Conservation (phyloP, 495 filamentous ascomycete species). For the Parathielavia hyrcaniae region DNA sequence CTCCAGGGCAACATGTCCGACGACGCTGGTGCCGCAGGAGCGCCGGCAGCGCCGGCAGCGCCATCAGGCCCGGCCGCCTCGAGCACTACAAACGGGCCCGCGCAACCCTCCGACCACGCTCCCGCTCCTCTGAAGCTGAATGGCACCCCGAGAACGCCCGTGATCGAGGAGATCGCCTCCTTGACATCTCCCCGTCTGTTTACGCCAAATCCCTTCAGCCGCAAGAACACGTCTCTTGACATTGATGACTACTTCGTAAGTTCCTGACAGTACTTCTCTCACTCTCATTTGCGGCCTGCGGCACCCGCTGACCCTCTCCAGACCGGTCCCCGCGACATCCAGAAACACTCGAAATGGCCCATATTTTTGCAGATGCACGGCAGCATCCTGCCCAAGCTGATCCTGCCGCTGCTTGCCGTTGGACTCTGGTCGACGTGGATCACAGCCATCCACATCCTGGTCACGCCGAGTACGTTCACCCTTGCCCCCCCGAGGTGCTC, state of each 20-base stretch:
- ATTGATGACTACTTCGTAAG: conserved; percentile 53
- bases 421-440: conserved; percentile 64
- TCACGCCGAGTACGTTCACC: conserved; percentile 40
- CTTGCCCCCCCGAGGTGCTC: conserved; percentile 18
- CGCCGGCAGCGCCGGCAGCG: too few relatives aligned
- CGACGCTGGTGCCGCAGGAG: too few relatives aligned
- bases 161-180: conserved; percentile 25
- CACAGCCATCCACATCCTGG: conserved; percentile 46
- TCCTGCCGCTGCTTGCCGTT: conserved; percentile 63
- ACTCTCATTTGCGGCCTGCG: background rate
- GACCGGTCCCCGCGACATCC: conserved; percentile 61
- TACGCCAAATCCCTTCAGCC: conserved; percentile 42
- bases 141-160: background rate
- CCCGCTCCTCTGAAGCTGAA: too few relatives aligned
- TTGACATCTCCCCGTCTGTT: conserved; percentile 31
- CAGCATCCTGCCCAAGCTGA: conserved; percentile 73
- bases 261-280: conserved; percentile 3
- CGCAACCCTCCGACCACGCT: background rate
- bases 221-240: conserved; percentile 41
- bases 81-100: too few relatives aligned
- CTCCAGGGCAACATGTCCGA: too few relatives aligned
- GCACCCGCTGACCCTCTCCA: conserved; percentile 12
- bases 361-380: conserved; percentile 74
- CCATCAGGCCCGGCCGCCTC: too few relatives aligned
- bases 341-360: conserved; percentile 76